Base-by-base conservation (phyloP, 352 stramenopile species). In the Globisporangium spinosum region DNA sequence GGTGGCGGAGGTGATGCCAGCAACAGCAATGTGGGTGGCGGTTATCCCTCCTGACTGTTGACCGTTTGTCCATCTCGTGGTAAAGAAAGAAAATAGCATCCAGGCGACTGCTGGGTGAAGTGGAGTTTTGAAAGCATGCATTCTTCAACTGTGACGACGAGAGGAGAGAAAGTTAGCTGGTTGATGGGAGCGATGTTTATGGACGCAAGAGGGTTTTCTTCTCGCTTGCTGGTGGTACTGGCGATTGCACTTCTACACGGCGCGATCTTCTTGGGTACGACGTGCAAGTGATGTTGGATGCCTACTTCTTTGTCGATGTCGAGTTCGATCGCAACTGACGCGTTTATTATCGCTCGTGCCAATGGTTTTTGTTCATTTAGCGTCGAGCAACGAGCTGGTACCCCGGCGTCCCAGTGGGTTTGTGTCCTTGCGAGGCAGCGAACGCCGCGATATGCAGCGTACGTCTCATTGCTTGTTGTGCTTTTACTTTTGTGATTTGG, bases 191-290 rank as follows among this genome's bases (percentile, higher is more conserved):
- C 15, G 7, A 62, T 55, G 20, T 3, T 8, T 7, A 62, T 55
- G 20, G 20, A 54, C 20, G 56, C 20, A 32, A 22, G 40, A 47
- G 49, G 9, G 2, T 61, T 70, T n/a, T 27, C 65, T 15, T 12
- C 32, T 9, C 65, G 35, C 25, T 22, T 27, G 32, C 29, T 70
- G 49, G 10, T 62, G 6, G 2, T 66, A 20, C 23, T 70, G 35
- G 13, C 35, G 23, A 17, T 66, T 20, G 38, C 34, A 20, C 47
- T 57, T 32, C 20, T 62, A 20, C 58, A 70, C 59, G 25, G 51
- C 23, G 9, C 59, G 13, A 4, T 70, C 38, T 70, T 70, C 49
- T 35, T 70, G 3, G 27, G 65, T 60, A 22, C 15, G 64, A 22
- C n/a, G 64, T 51, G 4, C 40, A 49, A 20, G 15, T 49, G 17